phyloP scores from a whole-genome alignment of 768 basidiomycete species.

The Lactifluus subvellereus region DNA sequence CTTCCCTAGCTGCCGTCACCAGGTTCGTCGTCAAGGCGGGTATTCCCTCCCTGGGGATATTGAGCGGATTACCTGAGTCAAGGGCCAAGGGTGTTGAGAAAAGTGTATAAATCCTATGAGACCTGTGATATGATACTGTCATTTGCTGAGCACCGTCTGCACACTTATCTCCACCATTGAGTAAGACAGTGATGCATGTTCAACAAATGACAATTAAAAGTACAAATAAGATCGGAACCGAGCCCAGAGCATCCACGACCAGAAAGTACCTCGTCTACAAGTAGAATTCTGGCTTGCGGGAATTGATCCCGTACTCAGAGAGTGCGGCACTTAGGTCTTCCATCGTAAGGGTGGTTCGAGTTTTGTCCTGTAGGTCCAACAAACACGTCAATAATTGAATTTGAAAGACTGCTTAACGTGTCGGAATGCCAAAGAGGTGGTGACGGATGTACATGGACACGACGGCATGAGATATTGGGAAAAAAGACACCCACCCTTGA shows the following conservation, averaged over 20 bases:
- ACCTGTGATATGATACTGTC: not conserved
- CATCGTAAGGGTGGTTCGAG: conserved; percentile 92
- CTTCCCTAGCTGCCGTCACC: not conserved
- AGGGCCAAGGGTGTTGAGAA: not conserved
- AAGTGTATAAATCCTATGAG: not conserved
- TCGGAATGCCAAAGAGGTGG: not conserved
- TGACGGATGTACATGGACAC: not conserved
- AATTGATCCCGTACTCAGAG: conserved; percentile 92
- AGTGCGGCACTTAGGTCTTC: conserved; percentile 92
- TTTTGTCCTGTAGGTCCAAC: conserved; percentile 63
- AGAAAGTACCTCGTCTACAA: conserved; percentile 39
- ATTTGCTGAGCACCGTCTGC: not conserved
- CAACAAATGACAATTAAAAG: conserved; percentile 15
- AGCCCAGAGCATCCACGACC: conserved; percentile 9
- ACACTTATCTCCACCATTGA: not conserved
- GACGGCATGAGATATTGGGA: not conserved
- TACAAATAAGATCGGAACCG: conserved; percentile 16
- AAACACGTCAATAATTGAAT: not conserved
- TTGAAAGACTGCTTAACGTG: not conserved
- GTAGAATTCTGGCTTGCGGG: conserved; percentile 92
- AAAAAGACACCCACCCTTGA: conserved; percentile 46
- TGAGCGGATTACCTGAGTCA: conserved; percentile 40
- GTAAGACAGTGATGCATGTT: conserved; percentile 10
- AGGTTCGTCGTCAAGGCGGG: conserved; percentile 64
- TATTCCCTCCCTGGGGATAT: conserved; percentile 60